Base-by-base conservation (phyloP, 768 basidiomycete genomes). In the Lentinus tigrinus region DNA sequence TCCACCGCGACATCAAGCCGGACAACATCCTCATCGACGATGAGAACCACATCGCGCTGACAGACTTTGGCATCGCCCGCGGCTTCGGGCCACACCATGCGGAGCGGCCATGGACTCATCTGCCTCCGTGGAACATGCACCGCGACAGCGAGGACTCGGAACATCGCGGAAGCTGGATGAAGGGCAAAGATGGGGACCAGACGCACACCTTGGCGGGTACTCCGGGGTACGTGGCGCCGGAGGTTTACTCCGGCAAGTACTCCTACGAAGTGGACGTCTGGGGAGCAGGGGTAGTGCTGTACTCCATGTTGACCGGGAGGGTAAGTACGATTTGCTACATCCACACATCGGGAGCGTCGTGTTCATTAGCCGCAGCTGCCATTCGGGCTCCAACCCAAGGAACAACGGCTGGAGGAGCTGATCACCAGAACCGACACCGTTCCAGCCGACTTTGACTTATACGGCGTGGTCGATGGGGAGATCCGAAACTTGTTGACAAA, bases 181-280 rank as follows among this genome's bases (percentile, higher is more conserved):
- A 40, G 8, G 38, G 56, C 27, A 21, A 52, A 11, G 54, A 46
- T 1, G 49, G 19, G 54, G 56, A 58, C 36, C 31, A 34, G 27
- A 58, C 56, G 16, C 49, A 56, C 55, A 57, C 60, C 31, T 24
- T 61, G 38, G 55, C 62, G 16, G 77, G 78, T 37, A 79, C 78
- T 42, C 76, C 77, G 9, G 77, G 76, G 58, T 80, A 76, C 73
- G 75, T 77, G 72, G 74, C 78, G 14, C 78, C 78, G 6, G 78
- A 80, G 61, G 73, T 80, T 7, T 75, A 72, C 52, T 71, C 74
- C 51, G 73, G 77, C 57, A 73, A 74, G 56, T 79, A 79, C 64
- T 75, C 75, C 23, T 76, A 77, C 36, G 72, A 70, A 57, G 77
- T 72, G 13, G 79, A 81, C 58, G 71, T 77, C 24, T 81, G 79